Evolutionary conservation across 2,329 filamentous ascomycete genomes (phyloP).

Genomic region (Atkinsonella hypoxylon): DNA sequence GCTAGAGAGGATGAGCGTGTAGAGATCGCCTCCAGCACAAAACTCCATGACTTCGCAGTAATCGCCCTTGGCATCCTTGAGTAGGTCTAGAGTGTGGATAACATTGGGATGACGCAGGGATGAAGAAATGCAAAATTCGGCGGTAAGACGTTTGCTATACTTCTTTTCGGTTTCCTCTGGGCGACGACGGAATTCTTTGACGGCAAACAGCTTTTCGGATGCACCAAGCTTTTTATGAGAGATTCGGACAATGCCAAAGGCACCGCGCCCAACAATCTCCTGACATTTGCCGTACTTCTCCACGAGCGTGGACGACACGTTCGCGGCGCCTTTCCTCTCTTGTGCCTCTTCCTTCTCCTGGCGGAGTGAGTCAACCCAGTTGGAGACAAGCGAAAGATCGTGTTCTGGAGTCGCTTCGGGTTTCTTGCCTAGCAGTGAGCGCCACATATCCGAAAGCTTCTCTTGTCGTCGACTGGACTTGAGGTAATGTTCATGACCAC

Average conservation of each 20-base stretch:
- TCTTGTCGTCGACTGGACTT: conserved; percentile 87
- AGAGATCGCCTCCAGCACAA: conserved; percentile 90
- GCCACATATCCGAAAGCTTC: conserved; percentile 86
- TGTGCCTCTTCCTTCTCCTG: conserved; percentile 76
- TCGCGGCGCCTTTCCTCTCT: conserved; percentile 67
- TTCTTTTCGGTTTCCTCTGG: conserved; percentile 94
- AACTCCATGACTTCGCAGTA: conserved; percentile 99
- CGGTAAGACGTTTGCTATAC: conserved; percentile 93
- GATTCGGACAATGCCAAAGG: conserved; percentile 94
- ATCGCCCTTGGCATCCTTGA: conserved; percentile 92
- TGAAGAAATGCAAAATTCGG: conserved; percentile 97
- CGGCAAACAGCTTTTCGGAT: conserved; percentile 85
- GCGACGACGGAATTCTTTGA: conserved; percentile 93
- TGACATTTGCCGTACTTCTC: conserved; percentile 99
- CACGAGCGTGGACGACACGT: conserved; percentile 61
- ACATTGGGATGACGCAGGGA: conserved; percentile 94
- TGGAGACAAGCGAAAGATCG: conserved; percentile 85
- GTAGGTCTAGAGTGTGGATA: conserved; percentile 89
- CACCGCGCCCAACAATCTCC: conserved; percentile 88
- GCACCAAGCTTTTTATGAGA: conserved; percentile 88
- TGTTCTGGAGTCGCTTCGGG: conserved; percentile 62
- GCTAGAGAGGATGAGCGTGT: conserved; percentile 81
- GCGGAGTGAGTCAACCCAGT: conserved; percentile 89
- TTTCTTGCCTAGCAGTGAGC: conserved; percentile 74
- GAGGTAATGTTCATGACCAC: conserved; percentile 76